Base-by-base conservation (phyloP, 768 basidiomycete species). In the Xerocomus brunneocitrinus region DNA sequence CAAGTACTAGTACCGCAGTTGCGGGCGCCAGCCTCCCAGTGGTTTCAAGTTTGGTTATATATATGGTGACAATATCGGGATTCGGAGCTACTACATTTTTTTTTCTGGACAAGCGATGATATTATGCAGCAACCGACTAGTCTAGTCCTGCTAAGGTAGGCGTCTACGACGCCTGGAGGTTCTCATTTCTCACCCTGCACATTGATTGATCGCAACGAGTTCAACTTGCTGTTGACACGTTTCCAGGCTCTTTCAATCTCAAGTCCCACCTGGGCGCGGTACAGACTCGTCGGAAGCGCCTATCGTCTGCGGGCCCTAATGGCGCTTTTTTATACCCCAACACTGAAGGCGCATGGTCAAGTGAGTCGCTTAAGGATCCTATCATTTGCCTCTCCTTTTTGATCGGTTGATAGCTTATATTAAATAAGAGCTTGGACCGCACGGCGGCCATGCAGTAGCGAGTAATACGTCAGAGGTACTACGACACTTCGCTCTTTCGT, bases 361-460 rank as follows among this genome's bases (percentile, higher is more conserved):
- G 47, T 35, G n/a, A 31, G 28, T 46, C 31, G 19, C 32, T 19
- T 27, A 24, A 30, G 27, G 36, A 19, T 28, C 14, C 27, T 12
- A 19, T 39, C 38, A 39, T 22, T 19, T 22, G 2, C 31, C 6
- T 30, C 47, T 8, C 36, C 27, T 38, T 27, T 30, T 43, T 40
- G 16, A 53, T 51, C 38, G 25, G 32, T 4, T 36, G 39, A 57
- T 34, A 43, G 4, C 7, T 16, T 30, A 24, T 30, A 49, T 45
- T 40, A 46, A 57, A 22, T 8, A 34, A 40, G 47, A 35, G 16
- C 22, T 27, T n/a, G 40, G 43, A 36, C 39, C 47, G 44, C 61
- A 38, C 50, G 50, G 56, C 31, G 40, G 9, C 49, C 52, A 34
- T 55, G 56, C 44, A 34, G 55, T 22, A 14, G 9, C 27, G 16